Base-by-base conservation (phyloP, 169 alveolate species). In the Eimeria brunetti region DNA sequence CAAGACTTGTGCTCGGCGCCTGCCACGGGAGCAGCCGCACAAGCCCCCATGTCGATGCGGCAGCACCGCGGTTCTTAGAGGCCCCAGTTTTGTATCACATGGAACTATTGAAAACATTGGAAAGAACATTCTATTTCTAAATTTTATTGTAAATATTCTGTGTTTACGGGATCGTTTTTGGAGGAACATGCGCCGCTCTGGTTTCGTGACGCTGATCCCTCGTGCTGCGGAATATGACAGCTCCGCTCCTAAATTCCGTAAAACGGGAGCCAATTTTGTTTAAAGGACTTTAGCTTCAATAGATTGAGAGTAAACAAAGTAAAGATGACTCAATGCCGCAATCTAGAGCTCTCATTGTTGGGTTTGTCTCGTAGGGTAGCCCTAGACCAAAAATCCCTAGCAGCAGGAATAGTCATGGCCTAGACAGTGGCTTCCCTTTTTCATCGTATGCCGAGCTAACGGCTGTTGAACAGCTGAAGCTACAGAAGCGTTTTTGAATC, bases 11-110 rank as follows among this genome's bases (percentile, higher is more conserved):
- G 9, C 41, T 73, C 83, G 56, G 83, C 53, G 51, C 56, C 83
- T 16, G 53, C 18, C 16, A 38, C 56, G 44, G 12, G 53, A 49
- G 46, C 88, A n/a, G 88, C 30, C 62, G 88, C 88, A 8, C 88
- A 46, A 44, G 88, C 83, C 83, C 81, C 83, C 18, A 73, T n/a
- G 67, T 78, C 88, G 88, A 78, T 78, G 88, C 88, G 24, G 88
- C 11, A 49, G 88, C 88, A 78, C 88, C 88, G 46, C 60, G 36
- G 67, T 22, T 24, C 62, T 11, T 22, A 1, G n/a, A 78, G 64
- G 64, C 69, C 67, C 64, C 88, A 78, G 67, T 46, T 46, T 27
- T 41, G 24, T 49, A 51, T 11, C 24, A n/a, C 46, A 22, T 2
- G 67, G 49, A 78, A 49, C 88, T 11, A 7, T 5, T 8, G 85